phyloP scores from a whole-genome alignment of 441 rosid genomes.

The Aquilaria agallochum region DNA sequence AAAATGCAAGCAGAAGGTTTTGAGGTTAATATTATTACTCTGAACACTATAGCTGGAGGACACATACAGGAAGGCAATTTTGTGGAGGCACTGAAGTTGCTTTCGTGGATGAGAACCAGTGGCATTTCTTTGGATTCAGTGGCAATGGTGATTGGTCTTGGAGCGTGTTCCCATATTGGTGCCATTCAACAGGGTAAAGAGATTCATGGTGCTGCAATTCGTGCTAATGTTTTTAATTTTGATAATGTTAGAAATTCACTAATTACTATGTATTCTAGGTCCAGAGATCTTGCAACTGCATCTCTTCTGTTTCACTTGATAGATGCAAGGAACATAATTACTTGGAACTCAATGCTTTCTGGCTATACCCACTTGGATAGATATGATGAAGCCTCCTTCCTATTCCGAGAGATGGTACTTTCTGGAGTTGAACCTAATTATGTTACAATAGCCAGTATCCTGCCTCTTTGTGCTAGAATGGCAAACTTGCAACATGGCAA shows the following conservation, averaged over 20 bases:
- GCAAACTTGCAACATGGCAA: constrained; percentile 74
- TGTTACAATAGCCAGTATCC: constrained; percentile 72
- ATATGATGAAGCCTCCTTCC: constrained; percentile 60
- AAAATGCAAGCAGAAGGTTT: constrained; percentile 40
- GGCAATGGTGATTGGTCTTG: constrained; percentile 55
- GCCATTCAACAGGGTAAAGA: constrained; percentile 48
- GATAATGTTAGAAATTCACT: constrained; percentile 56
- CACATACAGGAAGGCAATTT: constrained; percentile 43
- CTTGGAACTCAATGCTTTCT: constrained; percentile 80
- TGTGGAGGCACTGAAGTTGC: constrained; percentile 40
- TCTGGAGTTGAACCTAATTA: constrained; percentile 61
- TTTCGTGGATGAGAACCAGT: constrained; percentile 42
- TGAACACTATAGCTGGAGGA: constrained; percentile 70
- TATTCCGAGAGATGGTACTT: constrained; percentile 54
- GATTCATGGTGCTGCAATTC: constrained; percentile 58
- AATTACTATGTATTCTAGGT: constrained; percentile 75
- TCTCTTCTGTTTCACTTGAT: constrained; percentile 35
- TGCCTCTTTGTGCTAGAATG: constrained; percentile 72
- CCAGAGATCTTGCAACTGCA: constrained; percentile 46
- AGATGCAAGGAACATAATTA: constrained; percentile 36
- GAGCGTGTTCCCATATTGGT: constrained; percentile 65
- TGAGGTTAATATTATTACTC: constrained; percentile 46
- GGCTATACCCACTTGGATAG: constrained; percentile 47
- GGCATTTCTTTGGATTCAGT: constrained; percentile 51
- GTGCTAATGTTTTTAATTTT: constrained; percentile 28